phyloP scores from a whole-genome alignment of 768 basidiomycete genomes.

The Stropharia rugosoannulata region DNA sequence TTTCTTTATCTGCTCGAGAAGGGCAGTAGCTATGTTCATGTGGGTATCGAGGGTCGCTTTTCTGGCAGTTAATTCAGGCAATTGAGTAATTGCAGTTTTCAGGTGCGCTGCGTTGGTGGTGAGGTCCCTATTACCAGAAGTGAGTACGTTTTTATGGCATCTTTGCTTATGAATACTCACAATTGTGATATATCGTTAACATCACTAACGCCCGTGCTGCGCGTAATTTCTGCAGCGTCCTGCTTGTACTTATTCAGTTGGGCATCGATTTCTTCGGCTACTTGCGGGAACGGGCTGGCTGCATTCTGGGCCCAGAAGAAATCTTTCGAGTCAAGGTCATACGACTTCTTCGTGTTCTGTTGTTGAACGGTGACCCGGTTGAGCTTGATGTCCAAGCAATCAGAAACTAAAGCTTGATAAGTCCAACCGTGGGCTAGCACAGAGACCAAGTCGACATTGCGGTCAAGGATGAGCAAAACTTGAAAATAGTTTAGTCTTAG shows the following conservation, averaged over 20 bases:
- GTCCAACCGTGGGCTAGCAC: slow-evolving; percentile 98
- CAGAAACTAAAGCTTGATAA: slow-evolving; percentile 96
- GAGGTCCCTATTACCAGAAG: slow-evolving; percentile 60
- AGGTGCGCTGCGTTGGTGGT: slow-evolving; percentile 91
- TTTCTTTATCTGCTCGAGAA: slow-evolving; percentile 93
- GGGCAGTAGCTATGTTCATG: slow-evolving; percentile 97
- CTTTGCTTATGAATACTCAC: slow-evolving; percentile 40
- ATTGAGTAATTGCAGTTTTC: slow-evolving; percentile 95
- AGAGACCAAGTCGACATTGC: slow-evolving; percentile 92
- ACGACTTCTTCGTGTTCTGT: slow-evolving; percentile 73
- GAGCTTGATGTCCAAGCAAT: slow-evolving; percentile 95
- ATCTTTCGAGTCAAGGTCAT: slow-evolving; percentile 97
- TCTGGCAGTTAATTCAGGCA: slow-evolving; percentile 94
- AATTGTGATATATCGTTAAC: slow-evolving; percentile 93
- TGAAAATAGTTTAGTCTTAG: slow-evolving; percentile 13
- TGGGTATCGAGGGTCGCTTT: slow-evolving; percentile 97
- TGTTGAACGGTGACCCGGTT: slow-evolving; percentile 88
- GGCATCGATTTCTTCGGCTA: slow-evolving; percentile 93
- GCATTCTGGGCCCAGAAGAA: slow-evolving; percentile 99
- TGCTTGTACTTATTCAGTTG: slow-evolving; percentile 93
- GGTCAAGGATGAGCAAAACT: slow-evolving; percentile 93
- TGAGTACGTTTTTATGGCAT: background rate
- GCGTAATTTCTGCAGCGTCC: slow-evolving; percentile 95
- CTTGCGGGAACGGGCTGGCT: slow-evolving; percentile 95
- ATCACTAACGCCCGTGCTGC: slow-evolving; percentile 94